These are phyloP conservation scores for Cladophialophora yegresii DNA, from an alignment of 2,329 filamentous ascomycete species.

Conservation along the genomic window DNA sequence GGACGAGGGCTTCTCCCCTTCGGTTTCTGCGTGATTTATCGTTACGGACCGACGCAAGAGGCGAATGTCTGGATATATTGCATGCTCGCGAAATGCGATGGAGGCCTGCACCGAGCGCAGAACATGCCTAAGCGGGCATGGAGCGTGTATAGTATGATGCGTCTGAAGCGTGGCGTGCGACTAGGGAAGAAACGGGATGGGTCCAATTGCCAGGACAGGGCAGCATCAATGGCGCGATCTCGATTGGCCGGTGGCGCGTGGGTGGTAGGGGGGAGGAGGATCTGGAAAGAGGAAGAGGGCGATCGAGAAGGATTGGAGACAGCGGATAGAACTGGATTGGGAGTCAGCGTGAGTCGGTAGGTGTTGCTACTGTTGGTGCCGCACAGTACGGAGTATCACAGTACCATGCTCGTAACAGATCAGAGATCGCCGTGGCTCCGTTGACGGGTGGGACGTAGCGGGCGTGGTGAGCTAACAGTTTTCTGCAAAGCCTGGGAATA, in stretches of 20 bases:
- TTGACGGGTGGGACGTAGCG: neutral
- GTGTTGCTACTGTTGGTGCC: neutral
- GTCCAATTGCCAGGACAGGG: slow-evolving; percentile 12
- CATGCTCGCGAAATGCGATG: slow-evolving; percentile 27
- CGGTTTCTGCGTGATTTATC: slow-evolving; percentile 9
- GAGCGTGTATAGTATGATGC: slow-evolving; percentile 15
- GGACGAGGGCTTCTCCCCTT: slow-evolving; percentile 11
- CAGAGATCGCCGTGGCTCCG: slow-evolving; percentile 15
- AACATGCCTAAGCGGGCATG: slow-evolving; percentile 29
- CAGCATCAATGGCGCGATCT: slow-evolving; percentile 1
- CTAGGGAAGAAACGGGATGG: slow-evolving; percentile 19
- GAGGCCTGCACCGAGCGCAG: slow-evolving; percentile 21
- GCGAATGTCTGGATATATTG: slow-evolving; percentile 21
- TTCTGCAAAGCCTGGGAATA: slow-evolving; percentile 7
- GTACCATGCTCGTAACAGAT: neutral
- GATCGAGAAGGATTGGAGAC: slow-evolving; percentile 24
- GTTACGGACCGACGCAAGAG: slow-evolving; percentile 11
- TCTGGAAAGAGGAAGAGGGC: slow-evolving; percentile 17
- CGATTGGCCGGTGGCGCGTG: slow-evolving; percentile 7
- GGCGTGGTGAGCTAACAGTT: slow-evolving; percentile 5
- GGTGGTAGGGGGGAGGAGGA: slow-evolving; percentile 13
- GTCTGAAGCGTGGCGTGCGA: slow-evolving; percentile 8
- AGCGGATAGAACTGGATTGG: neutral
- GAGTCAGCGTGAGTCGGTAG: slow-evolving; percentile 13
- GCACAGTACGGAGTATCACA: no score